Conservation (phyloP, 768 basidiomycete genomes). For the Mycena rebaudengoi region DNA sequence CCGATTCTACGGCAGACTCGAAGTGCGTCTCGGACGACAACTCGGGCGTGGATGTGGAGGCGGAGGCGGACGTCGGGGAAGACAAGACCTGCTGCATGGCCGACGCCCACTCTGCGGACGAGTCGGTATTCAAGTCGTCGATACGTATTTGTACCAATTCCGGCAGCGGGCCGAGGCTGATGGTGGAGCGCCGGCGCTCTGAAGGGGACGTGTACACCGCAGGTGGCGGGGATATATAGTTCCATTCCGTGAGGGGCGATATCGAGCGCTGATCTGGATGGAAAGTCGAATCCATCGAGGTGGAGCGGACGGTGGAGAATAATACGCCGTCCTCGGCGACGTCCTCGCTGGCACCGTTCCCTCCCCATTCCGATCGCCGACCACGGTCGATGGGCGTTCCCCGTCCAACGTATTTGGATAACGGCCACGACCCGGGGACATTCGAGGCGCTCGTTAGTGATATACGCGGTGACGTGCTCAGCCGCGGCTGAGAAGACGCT, state of each 20-base stretch:
- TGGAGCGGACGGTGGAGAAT: constrained; percentile 45
- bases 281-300: constrained; percentile 49
- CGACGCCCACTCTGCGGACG: constrained; percentile 50
- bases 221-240: constrained; percentile 40
- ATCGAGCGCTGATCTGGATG: constrained; percentile 41
- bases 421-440: constrained; percentile 54
- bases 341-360: constrained; percentile 37
- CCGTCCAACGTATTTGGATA: constrained; percentile 53
- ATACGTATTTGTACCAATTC: constrained; percentile 39
- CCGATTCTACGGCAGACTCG: constrained; percentile 11
- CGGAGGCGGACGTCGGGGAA: constrained; percentile 20
- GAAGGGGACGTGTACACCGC: not conserved
- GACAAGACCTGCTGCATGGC: constrained; percentile 39
- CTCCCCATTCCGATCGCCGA: constrained; percentile 56
- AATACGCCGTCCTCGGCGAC: constrained; percentile 53
- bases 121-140: constrained; percentile 41
- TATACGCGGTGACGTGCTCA: constrained; percentile 25
- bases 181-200: not conserved
- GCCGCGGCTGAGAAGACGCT: constrained; percentile 34
- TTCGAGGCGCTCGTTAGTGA: constrained; percentile 11
- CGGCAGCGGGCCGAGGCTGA: constrained; percentile 21
- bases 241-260: constrained; percentile 49
- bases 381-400: constrained; percentile 58
- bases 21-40: constrained; percentile 17
- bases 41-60: constrained; percentile 15